These are phyloP conservation scores for Parachlorella kessleri DNA, from an alignment of 139 green algal species.

Conservation along the genomic window DNA sequence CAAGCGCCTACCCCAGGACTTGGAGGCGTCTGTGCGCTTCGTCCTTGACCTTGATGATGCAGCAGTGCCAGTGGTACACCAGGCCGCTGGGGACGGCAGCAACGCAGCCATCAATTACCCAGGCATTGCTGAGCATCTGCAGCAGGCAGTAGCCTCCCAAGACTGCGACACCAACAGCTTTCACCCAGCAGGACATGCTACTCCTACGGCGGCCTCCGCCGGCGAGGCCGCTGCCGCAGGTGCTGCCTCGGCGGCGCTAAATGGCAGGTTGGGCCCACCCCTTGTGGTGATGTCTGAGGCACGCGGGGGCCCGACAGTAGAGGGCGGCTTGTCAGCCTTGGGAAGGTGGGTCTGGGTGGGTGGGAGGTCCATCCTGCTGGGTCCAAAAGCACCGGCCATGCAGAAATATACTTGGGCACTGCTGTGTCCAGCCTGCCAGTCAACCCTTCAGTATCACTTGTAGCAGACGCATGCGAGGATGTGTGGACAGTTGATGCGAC, in stretches of 20 bases:
- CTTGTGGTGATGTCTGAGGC: not conserved
- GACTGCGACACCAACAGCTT: too few relatives aligned
- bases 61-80: not conserved
- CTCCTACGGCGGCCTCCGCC: too few relatives aligned
- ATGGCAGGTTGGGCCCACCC: not conserved
- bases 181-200: too few relatives aligned
- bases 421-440: slow-evolving; percentile 1
- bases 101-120: slow-evolving; percentile 9
- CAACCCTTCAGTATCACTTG: too few relatives aligned
- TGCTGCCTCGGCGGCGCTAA: too few relatives aligned
- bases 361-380: too few relatives aligned
- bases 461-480: too few relatives aligned
- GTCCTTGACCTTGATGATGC: not conserved
- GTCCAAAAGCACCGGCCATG: too few relatives aligned
- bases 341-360: not conserved
- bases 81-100: not conserved
- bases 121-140: not conserved
- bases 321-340: not conserved
- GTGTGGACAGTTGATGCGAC: too few relatives aligned
- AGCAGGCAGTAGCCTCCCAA: not conserved
- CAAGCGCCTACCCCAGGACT: not conserved
- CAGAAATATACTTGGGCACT: not conserved
- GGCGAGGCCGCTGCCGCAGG: too few relatives aligned
- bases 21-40: not conserved
- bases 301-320: not conserved